Evolutionary conservation across 2,329 filamentous ascomycete genomes (phyloP), one percentile per base, ranked within the genome.

Genomic region (Arthrobotrys entomopaga): DNA sequence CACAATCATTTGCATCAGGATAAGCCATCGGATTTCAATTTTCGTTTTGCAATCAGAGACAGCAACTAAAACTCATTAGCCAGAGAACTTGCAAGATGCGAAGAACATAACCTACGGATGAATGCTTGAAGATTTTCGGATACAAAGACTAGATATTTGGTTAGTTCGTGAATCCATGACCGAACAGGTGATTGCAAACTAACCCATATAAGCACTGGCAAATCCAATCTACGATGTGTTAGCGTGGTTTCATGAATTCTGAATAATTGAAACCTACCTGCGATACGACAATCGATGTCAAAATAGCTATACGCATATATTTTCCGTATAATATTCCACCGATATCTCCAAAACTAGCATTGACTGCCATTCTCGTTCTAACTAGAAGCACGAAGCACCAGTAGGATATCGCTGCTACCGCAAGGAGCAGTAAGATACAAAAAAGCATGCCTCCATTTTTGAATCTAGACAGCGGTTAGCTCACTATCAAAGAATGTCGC

Each of bases 321-420:
- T 89, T 91, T 76, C 95, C 95, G 81, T 95, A 99, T 15, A 99
- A 86, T 53, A 92, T 89, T 56, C 92, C 93, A 61, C 96, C 95
- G 83, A 99, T 96, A 80, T 98, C 78, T 81, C 95, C 95, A 82
- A 98, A 99, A 0, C 95, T 98, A n/a, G 91, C 93, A 56, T 93
- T 90, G 26, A 98, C 87, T 80, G 88, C 90, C 56, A 97, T 84
- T 38, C 95, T 90, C 1, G 93, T 95, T 72, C 90, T 90, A 76
- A 97, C 93, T 34, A 99, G 87, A 13, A 99, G 86, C 48, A 99
- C 93, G 82, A 99, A 99, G 83, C 93, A 97, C 84, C 97, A 97
- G 83, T 97, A 99, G 81, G 93, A 97, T 71, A 99, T 84, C 1
- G 87, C 84, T 5, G 95, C 93, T 15, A 99, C 92, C 43, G 86